Percentiles rank a stretch among this genome's conserved stretches.
phyloP scores from a whole-genome alignment of 352 stramenopile genomes.

The Pythium aphanidermatum region DNA sequence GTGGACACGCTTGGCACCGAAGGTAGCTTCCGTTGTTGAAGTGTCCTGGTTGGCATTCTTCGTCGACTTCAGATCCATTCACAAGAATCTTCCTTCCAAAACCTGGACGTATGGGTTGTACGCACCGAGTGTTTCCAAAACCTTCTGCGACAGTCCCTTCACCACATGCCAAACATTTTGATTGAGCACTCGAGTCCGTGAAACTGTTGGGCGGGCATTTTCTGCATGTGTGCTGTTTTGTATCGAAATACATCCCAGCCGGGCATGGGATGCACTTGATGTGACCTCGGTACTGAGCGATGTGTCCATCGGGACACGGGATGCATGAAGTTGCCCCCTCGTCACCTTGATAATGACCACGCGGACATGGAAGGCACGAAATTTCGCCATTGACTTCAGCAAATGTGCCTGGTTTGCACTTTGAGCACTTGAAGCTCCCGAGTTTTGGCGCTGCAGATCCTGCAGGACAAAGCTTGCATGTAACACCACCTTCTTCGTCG shows the following conservation, averaged over 20 bases:
- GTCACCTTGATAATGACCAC: constrained; percentile 30
- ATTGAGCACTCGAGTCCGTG: constrained; percentile 14
- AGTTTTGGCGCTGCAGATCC: constrained; percentile 25
- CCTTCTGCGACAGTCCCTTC: constrained; percentile 26
- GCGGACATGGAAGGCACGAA: constrained; percentile 39
- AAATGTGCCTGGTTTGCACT: constrained; percentile 27
- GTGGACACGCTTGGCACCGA: constrained; percentile 20
- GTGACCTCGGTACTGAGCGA: constrained; percentile 31
- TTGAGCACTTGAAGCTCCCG: constrained; percentile 10
- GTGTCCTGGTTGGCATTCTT: constrained; percentile 6
- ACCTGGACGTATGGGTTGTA: not conserved
- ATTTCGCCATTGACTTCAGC: constrained; percentile 27
- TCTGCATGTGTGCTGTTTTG: constrained; percentile 17
- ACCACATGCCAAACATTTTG: constrained; percentile 26
- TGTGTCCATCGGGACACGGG: constrained; percentile 29
- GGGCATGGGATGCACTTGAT: constrained; percentile 30
- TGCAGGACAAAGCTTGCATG: constrained; percentile 32
- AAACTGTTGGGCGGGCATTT: constrained; percentile 34
- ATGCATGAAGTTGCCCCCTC: constrained; percentile 24
- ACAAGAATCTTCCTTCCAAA: not conserved
- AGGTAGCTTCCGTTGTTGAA: constrained; percentile 22
- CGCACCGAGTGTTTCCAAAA: constrained; percentile 24
- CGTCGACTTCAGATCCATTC: not conserved
- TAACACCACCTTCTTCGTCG: constrained; percentile 11
- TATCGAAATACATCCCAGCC: constrained; percentile 34